Evolutionary conservation across 208 protist species (phyloP), one percentile per base, ranked within the genome.

Genomic region (Lotmaria passim): DNA sequence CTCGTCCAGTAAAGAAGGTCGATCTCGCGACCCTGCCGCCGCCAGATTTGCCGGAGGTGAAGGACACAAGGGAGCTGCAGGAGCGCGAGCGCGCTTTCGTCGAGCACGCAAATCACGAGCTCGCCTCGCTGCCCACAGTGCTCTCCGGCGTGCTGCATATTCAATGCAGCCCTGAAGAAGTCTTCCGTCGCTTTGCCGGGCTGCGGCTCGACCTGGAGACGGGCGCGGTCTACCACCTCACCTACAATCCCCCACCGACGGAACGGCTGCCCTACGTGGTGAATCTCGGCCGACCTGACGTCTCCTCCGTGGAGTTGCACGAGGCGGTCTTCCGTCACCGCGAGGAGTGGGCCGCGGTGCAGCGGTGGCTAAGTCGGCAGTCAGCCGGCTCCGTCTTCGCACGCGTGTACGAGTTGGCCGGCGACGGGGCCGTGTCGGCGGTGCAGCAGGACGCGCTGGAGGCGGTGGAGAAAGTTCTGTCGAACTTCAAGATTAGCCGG

Each of bases 191-290:
- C 30, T 93, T 90, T 61, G 86, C 89, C 33, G 92, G 87, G 15
- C 81, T 96, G 24, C 92, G 92, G 43, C 60, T 89, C 15, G 91
- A 96, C 67, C 56, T 69, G 39, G 91, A 94, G 66, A 94, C 87
- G 5, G 77, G 83, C 24, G 76, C 83, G 51, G 74, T 86, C 62
- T 96, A 93, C 73, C 91, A 96, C 75, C 85, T 96, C 79, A 69
- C 81, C 24, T 92, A 90, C 77, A 46, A 78, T 63, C 91, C 89
- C 3, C 91, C 91, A 44, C 91, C 89, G 5, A 55, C 69, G 33
- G 84, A 89, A 23, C 85, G 91, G 15, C 60, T 89, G 61, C 85
- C 89, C 31, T 85, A 82, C 71, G 50, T 96, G 30, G 74, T 88
- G 23, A 81, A 80, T 70, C 39, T 85, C 3, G 89, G 93, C 36